Base-by-base conservation (phyloP, 768 basidiomycete genomes). In the Mycena amicta region DNA sequence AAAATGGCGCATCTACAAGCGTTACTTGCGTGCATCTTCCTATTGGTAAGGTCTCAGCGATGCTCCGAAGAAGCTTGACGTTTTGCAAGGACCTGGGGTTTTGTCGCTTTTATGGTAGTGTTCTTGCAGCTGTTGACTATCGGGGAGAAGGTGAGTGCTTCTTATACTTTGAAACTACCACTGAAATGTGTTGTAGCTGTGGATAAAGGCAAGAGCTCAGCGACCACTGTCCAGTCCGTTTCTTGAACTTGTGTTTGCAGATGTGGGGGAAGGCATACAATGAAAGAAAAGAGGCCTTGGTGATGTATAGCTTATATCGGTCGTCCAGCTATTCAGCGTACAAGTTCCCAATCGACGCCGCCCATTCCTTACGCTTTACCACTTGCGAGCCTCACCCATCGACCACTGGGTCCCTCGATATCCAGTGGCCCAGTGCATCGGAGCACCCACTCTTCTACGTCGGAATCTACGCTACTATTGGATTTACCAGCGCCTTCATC, bases 11-110 rank as follows among this genome's bases (percentile, higher is more conserved):
- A 79, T 87, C 29, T 88, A 88, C 57, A 81, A 84, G 13, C 76
- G 82, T 5, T 92, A 95, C 66, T 68, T 93, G 57, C 79, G 84
- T 68, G 88, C 86, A 18, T 88, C 89, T 87, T 88, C 86, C 0
- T 89, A 88, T 63, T 85, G 80, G 81, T n/a, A n/a, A n/a, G n/a
- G n/a, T n/a, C n/a, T n/a, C n/a, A n/a, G n/a, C n/a, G n/a, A n/a
- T n/a, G n/a, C n/a, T n/a, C n/a, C n/a, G n/a, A n/a, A n/a, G n/a
- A n/a, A n/a, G n/a, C n/a, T n/a, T n/a, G n/a, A n/a, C n/a, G n/a
- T n/a, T n/a, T n/a, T n/a, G n/a, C n/a, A n/a, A n/a, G n/a, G n/a
- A 87, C 83, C 1, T 90, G 88, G 87, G 72, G 45, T 3, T 79
- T 86, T 64, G 72, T 88, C 16, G 68, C 70, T 6, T 58, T 76